phyloP scores from a whole-genome alignment of 2,329 filamentous ascomycete species.

The Pyricularia sp. region DNA sequence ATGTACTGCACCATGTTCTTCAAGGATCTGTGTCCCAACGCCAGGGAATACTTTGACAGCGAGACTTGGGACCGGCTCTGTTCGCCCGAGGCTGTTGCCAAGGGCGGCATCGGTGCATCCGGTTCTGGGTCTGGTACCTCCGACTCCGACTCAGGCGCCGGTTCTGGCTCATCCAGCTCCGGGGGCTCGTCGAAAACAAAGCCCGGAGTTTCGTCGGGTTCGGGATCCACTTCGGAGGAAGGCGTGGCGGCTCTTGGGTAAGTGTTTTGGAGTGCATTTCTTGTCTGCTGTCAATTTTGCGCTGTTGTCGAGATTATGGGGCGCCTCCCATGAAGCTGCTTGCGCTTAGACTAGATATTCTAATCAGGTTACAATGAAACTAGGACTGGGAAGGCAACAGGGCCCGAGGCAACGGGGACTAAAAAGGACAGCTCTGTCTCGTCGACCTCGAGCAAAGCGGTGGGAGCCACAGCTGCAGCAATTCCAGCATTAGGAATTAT shows the following conservation, averaged over 20 bases:
- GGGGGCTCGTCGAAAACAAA: not conserved
- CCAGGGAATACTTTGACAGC: not conserved
- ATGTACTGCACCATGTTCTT: conserved; percentile 3
- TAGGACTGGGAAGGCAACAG: not conserved
- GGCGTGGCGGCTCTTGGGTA: not conserved
- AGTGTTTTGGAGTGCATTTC: not conserved
- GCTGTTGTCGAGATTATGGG: too few species aligned
- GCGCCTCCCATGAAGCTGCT: not conserved
- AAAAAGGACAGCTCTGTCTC: not conserved
- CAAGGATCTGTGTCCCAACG: not conserved
- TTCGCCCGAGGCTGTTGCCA: not conserved
- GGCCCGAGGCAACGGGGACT: not conserved
- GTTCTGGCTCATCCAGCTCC: not conserved
- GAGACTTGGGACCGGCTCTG: not conserved
- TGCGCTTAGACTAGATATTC: not conserved
- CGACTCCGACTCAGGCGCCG: not conserved
- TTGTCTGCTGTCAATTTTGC: not conserved
- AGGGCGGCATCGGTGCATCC: not conserved
- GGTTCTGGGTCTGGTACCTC: not conserved
- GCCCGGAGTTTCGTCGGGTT: not conserved
- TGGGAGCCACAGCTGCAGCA: not conserved
- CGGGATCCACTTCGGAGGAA: not conserved
- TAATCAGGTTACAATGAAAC: not conserved
- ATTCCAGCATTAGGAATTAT: not conserved
- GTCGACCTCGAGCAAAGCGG: conserved; percentile 1